These are phyloP conservation scores for Juncus inflexus DNA, from an alignment of 176 grass and related monocot genomes.

Conservation along the genomic window DNA sequence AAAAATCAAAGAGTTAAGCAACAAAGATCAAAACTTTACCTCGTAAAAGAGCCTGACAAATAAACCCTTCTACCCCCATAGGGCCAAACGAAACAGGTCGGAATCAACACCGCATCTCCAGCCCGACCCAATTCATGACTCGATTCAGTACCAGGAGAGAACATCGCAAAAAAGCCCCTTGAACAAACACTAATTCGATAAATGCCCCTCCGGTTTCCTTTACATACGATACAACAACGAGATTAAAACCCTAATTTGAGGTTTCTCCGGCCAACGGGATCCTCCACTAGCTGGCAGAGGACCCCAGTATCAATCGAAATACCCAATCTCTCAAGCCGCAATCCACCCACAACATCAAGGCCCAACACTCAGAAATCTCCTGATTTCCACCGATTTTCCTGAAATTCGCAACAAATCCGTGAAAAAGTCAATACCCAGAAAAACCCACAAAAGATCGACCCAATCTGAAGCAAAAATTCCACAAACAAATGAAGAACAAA, in stretches of 20 bases:
- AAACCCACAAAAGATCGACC: conserved; percentile 25
- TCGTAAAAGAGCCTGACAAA: conserved; percentile 70
- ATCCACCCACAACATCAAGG: conserved; percentile 25
- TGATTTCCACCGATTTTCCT: conserved; percentile 32
- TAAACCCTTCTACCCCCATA: conserved; percentile 89
- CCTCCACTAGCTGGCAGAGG: conserved; percentile 53
- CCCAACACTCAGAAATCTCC: background rate
- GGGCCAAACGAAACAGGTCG: conserved; percentile 71
- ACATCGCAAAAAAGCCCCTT: conserved; percentile 42
- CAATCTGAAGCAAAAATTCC: conserved; percentile 12
- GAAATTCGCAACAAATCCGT: conserved; percentile 20
- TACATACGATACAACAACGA: conserved; percentile 7
- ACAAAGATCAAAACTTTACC: conserved; percentile 25
- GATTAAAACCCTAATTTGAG: conserved; percentile 50
- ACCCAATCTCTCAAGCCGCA: conserved; percentile 8
- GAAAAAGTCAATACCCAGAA: background rate
- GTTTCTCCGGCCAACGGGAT: conserved; percentile 46
- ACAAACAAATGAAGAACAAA: background rate
- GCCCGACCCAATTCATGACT: conserved; percentile 37
- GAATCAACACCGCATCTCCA: conserved; percentile 36
- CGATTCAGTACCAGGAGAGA: conserved; percentile 61
- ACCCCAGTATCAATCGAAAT: conserved; percentile 62
- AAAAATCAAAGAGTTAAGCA: too few relatives aligned
- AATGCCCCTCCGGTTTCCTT: conserved; percentile 10
- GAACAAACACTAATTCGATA: background rate